phyloP scores from a whole-genome alignment of 1,284 basidiomycete species.

The Naganishia sp. region DNA sequence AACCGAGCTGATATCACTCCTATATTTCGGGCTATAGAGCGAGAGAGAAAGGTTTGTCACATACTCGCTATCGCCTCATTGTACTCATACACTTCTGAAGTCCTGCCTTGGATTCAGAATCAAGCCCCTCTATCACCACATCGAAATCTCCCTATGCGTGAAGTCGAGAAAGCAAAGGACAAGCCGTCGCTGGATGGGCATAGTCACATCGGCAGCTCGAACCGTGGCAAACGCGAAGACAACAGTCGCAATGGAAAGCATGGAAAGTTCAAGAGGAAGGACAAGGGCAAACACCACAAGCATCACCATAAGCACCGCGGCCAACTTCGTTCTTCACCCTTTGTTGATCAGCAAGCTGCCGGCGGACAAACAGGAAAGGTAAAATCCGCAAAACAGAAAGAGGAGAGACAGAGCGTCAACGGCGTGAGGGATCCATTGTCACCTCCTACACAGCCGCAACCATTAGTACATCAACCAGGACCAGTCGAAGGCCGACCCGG shows the following conservation, averaged over 20 bases:
- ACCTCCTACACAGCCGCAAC: neutral
- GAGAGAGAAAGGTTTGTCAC: slow-evolving; percentile 14
- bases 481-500: neutral
- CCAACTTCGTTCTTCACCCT: neutral
- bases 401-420: no score
- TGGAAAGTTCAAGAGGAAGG: neutral
- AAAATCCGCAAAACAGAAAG: no score
- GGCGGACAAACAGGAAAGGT: no score
- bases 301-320: neutral
- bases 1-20: neutral
- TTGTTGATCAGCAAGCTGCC: no score
- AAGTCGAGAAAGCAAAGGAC: neutral
- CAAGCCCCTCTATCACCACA: neutral
- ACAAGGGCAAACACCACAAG: slow-evolving; percentile 5
- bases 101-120: slow-evolving; percentile 21
- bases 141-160: no score
- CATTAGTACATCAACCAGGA: neutral
- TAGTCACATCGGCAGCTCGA: neutral
- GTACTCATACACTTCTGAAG: neutral
- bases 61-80: no score
- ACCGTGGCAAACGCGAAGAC: neutral
- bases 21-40: neutral
- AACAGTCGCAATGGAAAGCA: neutral
- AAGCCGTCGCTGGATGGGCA: neutral
- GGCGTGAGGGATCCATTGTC: no score